Evolutionary conservation across 192 early-diverging fungal genomes (phyloP).

Genomic region (Backusella parvicylindrica): DNA sequence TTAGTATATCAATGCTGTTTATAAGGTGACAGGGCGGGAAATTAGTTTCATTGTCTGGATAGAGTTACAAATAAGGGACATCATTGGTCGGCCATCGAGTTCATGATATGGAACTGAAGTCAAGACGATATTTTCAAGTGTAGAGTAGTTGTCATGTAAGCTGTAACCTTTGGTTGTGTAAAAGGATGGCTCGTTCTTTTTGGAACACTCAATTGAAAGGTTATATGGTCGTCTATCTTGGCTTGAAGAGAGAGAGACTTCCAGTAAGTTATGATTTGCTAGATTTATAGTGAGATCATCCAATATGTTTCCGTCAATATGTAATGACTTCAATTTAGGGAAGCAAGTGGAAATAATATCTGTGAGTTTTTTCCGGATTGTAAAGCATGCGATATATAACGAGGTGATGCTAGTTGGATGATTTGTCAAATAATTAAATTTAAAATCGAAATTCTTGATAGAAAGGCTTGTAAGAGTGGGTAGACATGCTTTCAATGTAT

Average conservation of each 20-base stretch:
- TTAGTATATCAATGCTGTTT: too few species aligned
- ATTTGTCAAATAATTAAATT: neutral
- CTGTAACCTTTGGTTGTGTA: neutral
- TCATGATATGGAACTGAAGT: neutral
- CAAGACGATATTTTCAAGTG: neutral
- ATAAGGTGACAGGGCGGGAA: neutral
- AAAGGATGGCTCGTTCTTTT: neutral
- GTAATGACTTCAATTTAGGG: neutral
- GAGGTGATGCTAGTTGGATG: neutral
- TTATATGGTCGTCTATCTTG: neutral
- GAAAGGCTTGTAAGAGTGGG: neutral
- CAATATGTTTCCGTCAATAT: neutral
- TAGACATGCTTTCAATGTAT: neutral
- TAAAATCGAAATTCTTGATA: neutral
- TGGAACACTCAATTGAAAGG: neutral
- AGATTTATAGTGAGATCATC: neutral
- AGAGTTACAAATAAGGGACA: neutral
- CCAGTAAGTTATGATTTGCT: neutral
- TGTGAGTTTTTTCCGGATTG: neutral
- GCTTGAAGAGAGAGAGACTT: neutral
- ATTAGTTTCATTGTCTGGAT: neutral
- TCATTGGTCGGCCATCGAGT: neutral
- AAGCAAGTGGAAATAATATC: neutral
- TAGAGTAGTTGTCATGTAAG: neutral
- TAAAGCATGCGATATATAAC: neutral